Base-by-base conservation (phyloP, 495 filamentous ascomycete genomes). In the Daldinia concentrica region DNA sequence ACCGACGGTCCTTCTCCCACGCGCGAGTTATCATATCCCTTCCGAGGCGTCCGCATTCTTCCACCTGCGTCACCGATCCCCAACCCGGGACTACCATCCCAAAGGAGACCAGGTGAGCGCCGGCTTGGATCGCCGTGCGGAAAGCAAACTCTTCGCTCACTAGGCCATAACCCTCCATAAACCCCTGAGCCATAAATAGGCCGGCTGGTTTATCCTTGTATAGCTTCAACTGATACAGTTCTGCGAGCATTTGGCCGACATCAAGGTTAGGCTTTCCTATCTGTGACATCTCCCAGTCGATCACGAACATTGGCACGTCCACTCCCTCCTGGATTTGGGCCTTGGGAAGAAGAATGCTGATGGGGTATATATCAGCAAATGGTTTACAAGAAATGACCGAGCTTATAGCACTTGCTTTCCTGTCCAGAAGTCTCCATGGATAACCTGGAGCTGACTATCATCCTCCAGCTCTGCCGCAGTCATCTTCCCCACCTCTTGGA, bases 391-490 rank as follows among this genome's bases (percentile, higher is more conserved):
- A 19, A 63, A 24, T 17, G 19, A 65, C n/a, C 12, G 57, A 36
- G 48, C 0, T 45, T 34, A 56, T 3, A n/a, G 15, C 39, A 79
- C 85, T 55, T 78, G 86, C 85, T 88, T 88, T 30, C 86, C 86
- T 14, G 83, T 83, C 86, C 86, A 88, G 58, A 88, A 87, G 62
- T 88, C 86, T 6, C 86, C 85, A 69, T 89, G 86, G 39, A 87
- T 86, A 7, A 84, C 66, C 14, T 79, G 80, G 30, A 79, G 77
- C 7, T 72, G 32, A 24, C 36, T 71, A 8, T 77, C 62, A 7
- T 74, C 73, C 6, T 81, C 71, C 1, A 84, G 30, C 63, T 85
- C 82, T 15, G 55, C 66, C 0, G 71, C 75, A 0, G 81, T 80
- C 43, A 78, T 75, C 37, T 81, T 76, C 15, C 74, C 78, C 19